These are phyloP conservation scores for Acanthochlamys bracteata DNA, from an alignment of 106 monocot species.

Conservation along the genomic window DNA sequence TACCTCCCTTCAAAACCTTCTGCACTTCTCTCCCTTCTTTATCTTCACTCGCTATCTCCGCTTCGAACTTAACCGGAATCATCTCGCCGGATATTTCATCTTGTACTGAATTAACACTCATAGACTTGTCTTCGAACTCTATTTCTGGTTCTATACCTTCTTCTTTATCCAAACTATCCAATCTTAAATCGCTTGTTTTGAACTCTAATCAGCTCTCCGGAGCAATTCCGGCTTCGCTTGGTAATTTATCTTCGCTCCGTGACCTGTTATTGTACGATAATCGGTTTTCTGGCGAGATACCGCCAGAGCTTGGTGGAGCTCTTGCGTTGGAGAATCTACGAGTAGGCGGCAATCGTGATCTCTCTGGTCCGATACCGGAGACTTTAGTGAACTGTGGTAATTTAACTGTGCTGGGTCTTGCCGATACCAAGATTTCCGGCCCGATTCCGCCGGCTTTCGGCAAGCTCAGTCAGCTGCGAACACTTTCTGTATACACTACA, in stretches of 20 bases:
- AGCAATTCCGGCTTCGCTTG: slow-evolving; percentile 31
- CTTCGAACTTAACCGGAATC: slow-evolving; percentile 52
- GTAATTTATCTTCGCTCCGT: slow-evolving; percentile 18
- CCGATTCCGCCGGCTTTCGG: slow-evolving; percentile 57
- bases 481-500: slow-evolving; percentile 72
- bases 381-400: slow-evolving; percentile 45
- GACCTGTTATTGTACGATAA: slow-evolving; percentile 77
- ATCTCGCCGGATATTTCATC: slow-evolving; percentile 33
- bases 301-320: slow-evolving; percentile 47
- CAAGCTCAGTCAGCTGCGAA: slow-evolving; percentile 47
- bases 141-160: slow-evolving; percentile 50
- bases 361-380: slow-evolving; percentile 59
- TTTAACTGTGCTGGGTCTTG: slow-evolving; percentile 69
- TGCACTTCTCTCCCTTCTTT: slow-evolving; percentile 32
- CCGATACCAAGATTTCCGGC: slow-evolving; percentile 83
- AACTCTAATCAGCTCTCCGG: slow-evolving; percentile 72
- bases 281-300: slow-evolving; percentile 52
- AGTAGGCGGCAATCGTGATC: slow-evolving; percentile 68
- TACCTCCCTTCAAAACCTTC: slow-evolving; percentile 24
- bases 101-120: slow-evolving; percentile 26
- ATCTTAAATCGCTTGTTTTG: slow-evolving; percentile 29
- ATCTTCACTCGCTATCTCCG: slow-evolving; percentile 38
- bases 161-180: slow-evolving; percentile 21
- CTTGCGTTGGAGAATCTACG: slow-evolving; percentile 52
- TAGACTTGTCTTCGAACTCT: slow-evolving; percentile 58